Percentiles rank a stretch among this genome's conserved stretches.
phyloP scores from a whole-genome alignment of 495 filamentous ascomycete genomes.

The Sabuloglossum arenarium region DNA sequence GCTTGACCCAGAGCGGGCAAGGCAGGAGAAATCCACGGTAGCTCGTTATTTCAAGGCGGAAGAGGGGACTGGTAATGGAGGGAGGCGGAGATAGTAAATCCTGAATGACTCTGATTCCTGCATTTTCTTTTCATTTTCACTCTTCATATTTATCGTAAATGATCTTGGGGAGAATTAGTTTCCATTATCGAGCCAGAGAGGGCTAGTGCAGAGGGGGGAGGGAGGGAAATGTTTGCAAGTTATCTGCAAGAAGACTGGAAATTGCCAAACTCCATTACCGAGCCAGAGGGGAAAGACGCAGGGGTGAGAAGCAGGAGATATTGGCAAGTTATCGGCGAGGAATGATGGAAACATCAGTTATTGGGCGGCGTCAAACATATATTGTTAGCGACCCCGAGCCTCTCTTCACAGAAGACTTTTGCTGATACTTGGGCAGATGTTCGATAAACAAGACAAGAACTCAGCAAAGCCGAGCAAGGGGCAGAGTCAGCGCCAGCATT shows the following conservation, averaged over 20 bases:
- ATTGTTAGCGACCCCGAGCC: too few species aligned
- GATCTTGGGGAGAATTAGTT: not conserved
- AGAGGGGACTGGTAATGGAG: slow-evolving; percentile 43
- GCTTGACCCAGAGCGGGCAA: slow-evolving; percentile 59
- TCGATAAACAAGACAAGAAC: too few species aligned
- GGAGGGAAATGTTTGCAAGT: not conserved
- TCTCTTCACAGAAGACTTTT: too few species aligned
- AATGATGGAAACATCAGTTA: too few species aligned
- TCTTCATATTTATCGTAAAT: not conserved
- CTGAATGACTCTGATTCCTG: not conserved
- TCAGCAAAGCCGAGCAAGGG: too few species aligned
- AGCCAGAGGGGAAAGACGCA: not conserved
- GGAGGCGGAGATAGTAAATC: not conserved
- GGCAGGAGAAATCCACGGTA: slow-evolving; percentile 45
- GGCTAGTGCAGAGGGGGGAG: too few species aligned
- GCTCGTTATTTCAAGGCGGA: slow-evolving; percentile 49
- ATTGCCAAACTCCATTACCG: too few species aligned
- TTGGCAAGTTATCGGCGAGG: too few species aligned
- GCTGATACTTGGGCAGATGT: too few species aligned
- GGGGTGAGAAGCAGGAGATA: too few species aligned
- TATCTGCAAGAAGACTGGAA: not conserved
- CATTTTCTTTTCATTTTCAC: not conserved
- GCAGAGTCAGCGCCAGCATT: too few species aligned
- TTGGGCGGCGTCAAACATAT: too few species aligned
- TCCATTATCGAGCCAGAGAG: not conserved